Percentiles rank a stretch among this genome's conserved stretches.
Evolutionary conservation across 2,329 filamentous ascomycete genomes (phyloP).

Genomic region (Rhinocladiella mackenziei): DNA sequence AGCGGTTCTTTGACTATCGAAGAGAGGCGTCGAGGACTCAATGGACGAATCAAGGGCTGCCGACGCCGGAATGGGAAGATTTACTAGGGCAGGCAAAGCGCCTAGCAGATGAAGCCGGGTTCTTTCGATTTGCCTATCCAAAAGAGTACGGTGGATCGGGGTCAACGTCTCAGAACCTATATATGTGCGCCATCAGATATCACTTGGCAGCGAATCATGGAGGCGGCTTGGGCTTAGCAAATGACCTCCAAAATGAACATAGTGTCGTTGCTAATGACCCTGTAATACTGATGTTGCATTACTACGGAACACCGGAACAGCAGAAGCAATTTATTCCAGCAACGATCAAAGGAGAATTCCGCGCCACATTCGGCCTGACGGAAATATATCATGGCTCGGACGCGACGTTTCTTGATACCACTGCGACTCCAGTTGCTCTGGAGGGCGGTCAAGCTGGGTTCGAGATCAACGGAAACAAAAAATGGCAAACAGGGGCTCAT

Average conservation of each 20-base stretch:
- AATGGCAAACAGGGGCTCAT: slow-evolving; percentile 64
- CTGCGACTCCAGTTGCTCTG: slow-evolving; percentile 42
- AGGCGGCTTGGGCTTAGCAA: slow-evolving; percentile 56
- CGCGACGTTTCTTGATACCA: slow-evolving; percentile 59
- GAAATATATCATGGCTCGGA: slow-evolving; percentile 61
- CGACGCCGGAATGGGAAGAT: slow-evolving; percentile 56
- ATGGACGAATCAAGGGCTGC: slow-evolving; percentile 55
- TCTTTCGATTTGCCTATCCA: slow-evolving; percentile 58
- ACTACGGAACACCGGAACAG: slow-evolving; percentile 56
- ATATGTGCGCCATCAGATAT: slow-evolving; percentile 60
- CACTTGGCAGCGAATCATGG: slow-evolving; percentile 54
- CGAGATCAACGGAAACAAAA: slow-evolving; percentile 57
- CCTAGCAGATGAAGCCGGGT: slow-evolving; percentile 57
- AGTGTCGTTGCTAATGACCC: slow-evolving; percentile 61
- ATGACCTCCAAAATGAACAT: slow-evolving; percentile 63
- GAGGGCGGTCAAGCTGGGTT: slow-evolving; percentile 44
- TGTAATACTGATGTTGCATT: slow-evolving; percentile 58
- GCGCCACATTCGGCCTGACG: slow-evolving; percentile 59
- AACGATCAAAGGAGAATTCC: slow-evolving; percentile 51
- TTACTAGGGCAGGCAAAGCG: slow-evolving; percentile 48
- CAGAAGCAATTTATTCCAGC: slow-evolving; percentile 52
- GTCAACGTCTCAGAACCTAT: slow-evolving; percentile 51
- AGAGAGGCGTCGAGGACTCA: slow-evolving; percentile 60
- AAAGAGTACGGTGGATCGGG: slow-evolving; percentile 53
- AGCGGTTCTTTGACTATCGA: slow-evolving; percentile 63